These are phyloP conservation scores for Collybia nuda DNA, from an alignment of 768 basidiomycete species.

Conservation along the genomic window DNA sequence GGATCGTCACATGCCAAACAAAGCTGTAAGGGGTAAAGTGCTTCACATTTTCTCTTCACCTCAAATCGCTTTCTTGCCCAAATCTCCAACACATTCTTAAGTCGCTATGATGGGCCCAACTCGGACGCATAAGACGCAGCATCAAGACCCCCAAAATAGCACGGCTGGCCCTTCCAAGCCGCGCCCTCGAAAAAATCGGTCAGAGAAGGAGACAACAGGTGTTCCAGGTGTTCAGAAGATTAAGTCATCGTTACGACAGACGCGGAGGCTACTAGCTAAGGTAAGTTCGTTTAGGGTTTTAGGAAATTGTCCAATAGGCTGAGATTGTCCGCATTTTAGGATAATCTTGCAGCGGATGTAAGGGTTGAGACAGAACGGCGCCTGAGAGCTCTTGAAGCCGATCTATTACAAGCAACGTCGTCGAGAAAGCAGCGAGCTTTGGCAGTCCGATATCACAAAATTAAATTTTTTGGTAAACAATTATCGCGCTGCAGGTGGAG, in stretches of 20 bases:
- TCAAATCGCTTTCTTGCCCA: slow-evolving; percentile 5
- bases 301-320: background rate
- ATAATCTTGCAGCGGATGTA: slow-evolving; percentile 82
- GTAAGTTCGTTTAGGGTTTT: slow-evolving; percentile 30
- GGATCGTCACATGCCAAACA: background rate
- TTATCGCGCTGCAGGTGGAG: no score
- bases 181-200: slow-evolving; percentile 20
- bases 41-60: no score
- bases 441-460: slow-evolving; percentile 80
- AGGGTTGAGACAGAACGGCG: slow-evolving; percentile 81
- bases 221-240: slow-evolving; percentile 81
- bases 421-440: slow-evolving; percentile 70
- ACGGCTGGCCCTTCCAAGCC: slow-evolving; percentile 21
- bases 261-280: slow-evolving; percentile 79
- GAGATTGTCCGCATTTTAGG: slow-evolving; percentile 34
- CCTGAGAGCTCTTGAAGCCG: slow-evolving; percentile 70
- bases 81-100: slow-evolving; percentile 3
- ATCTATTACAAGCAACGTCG: slow-evolving; percentile 63
- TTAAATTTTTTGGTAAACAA: slow-evolving; percentile 90
- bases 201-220: slow-evolving; percentile 25
- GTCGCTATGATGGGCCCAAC: slow-evolving; percentile 17
- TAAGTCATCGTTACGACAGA: slow-evolving; percentile 83
- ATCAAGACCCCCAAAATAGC: slow-evolving; percentile 10
- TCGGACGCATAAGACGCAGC: slow-evolving; percentile 11
- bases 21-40: no score